Conservation (phyloP, 2,329 filamentous ascomycete genomes). For the Penicillium palitans region DNA sequence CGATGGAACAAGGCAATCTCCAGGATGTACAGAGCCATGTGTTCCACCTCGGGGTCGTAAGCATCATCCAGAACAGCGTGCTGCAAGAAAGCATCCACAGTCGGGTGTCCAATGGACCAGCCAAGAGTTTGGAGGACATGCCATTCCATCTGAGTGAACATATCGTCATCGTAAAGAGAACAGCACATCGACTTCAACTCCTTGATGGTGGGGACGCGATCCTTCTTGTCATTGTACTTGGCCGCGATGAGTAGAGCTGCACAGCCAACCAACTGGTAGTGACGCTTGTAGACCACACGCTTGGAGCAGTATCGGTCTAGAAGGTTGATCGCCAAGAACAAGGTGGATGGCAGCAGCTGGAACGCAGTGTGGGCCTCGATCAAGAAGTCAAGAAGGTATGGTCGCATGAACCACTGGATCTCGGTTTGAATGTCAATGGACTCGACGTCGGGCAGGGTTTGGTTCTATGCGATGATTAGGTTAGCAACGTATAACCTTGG, state of each 20-base stretch:
- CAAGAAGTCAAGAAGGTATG: constrained; percentile 96
- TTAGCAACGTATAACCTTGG: not conserved
- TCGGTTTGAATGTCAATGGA: constrained; percentile 99
- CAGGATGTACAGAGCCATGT: constrained; percentile 91
- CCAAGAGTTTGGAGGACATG: constrained; percentile 96
- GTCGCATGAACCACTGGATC: constrained; percentile 99
- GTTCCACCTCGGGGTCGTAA: constrained; percentile 84
- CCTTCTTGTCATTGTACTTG: constrained; percentile 99
- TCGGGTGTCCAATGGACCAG: constrained; percentile 94
- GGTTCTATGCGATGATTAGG: constrained; percentile 54
- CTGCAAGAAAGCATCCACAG: constrained; percentile 90
- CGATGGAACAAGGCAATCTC: constrained; percentile 96
- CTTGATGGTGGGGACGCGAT: constrained; percentile 93
- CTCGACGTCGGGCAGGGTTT: constrained; percentile 92
- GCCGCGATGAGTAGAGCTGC: constrained; percentile 93
- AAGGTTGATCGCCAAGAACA: constrained; percentile 95
- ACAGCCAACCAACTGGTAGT: constrained; percentile 97
- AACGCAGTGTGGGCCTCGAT: constrained; percentile 97
- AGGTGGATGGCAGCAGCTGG: constrained; percentile 86
- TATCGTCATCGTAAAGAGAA: constrained; percentile 95
- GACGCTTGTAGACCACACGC: constrained; percentile 96
- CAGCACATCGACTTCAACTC: constrained; percentile 99
- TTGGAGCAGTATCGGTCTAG: constrained; percentile 97
- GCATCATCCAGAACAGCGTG: constrained; percentile 73
- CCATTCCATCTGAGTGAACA: constrained; percentile 99